These are phyloP conservation scores for Cucumis hystrix DNA, from an alignment of 306 rosid species.

Conservation along the genomic window DNA sequence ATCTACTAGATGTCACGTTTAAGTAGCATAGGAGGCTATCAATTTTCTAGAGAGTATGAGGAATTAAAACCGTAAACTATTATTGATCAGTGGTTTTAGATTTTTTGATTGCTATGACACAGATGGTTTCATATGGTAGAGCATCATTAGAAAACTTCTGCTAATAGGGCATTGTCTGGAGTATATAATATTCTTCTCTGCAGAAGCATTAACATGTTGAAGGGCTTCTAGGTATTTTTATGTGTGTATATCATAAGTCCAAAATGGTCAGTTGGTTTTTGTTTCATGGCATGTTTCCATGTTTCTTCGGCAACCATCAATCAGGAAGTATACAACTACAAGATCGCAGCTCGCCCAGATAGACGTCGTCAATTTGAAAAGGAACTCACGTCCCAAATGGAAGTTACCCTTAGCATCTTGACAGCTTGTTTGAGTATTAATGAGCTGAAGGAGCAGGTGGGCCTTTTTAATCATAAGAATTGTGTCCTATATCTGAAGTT, in stretches of 20 bases:
- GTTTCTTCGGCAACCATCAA: slow-evolving; percentile 15
- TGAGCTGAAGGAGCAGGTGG: slow-evolving; percentile 96
- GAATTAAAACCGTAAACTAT: neutral
- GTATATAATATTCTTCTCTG: neutral
- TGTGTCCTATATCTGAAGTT: slow-evolving; percentile 9
- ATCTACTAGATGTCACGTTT: neutral
- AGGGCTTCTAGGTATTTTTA: neutral
- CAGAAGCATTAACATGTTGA: neutral
- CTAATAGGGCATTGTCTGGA: neutral
- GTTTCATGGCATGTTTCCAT: slow-evolving; percentile 8
- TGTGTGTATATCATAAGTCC: neutral
- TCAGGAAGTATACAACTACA: slow-evolving; percentile 88
- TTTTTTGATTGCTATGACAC: neutral
- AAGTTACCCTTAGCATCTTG: slow-evolving; percentile 78
- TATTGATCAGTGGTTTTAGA: neutral
- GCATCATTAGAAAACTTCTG: neutral
- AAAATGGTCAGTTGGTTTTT: slow-evolving; percentile 1
- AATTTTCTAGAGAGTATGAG: neutral
- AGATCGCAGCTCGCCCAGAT: slow-evolving; percentile 98
- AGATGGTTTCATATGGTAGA: neutral
- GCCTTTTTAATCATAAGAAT: neutral
- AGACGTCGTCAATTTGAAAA: slow-evolving; percentile 96
- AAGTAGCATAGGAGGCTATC: neutral
- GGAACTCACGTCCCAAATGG: slow-evolving; percentile 91
- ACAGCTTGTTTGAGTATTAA: slow-evolving; percentile 78